A percentile compares a stretch with the other conserved stretches of the same genome.
Evolutionary conservation across 1,284 basidiomycete genomes (phyloP).

Genomic region (Pyrrhoderma noxium): DNA sequence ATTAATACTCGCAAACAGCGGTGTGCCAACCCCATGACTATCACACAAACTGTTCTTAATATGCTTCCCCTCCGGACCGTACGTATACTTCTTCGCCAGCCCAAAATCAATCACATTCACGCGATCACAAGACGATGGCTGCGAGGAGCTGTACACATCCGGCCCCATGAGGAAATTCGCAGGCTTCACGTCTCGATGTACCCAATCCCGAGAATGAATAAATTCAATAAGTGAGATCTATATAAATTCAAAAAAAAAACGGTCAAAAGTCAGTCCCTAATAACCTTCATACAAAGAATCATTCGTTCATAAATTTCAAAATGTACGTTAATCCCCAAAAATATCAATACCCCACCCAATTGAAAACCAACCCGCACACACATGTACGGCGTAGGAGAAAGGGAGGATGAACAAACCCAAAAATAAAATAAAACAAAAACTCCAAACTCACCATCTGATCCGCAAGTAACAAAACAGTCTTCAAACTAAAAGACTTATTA

Average conservation of each 20-base stretch:
- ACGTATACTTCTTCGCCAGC: slow-evolving; percentile 91
- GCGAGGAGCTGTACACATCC: slow-evolving; percentile 33
- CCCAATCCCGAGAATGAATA: slow-evolving; percentile 63
- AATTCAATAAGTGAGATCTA: slow-evolving; percentile 71
- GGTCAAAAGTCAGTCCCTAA: slow-evolving; percentile 1
- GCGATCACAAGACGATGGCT: slow-evolving; percentile 30
- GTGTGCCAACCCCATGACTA: slow-evolving; percentile 86
- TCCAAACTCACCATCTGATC: slow-evolving; percentile 74
- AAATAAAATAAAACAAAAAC: not conserved
- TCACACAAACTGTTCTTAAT: slow-evolving; percentile 49
- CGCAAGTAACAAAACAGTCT: slow-evolving; percentile 86
- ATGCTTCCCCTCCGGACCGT: slow-evolving; percentile 79
- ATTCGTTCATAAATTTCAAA: too few species aligned
- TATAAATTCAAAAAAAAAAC: slow-evolving; percentile 13
- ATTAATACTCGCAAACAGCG: slow-evolving; percentile 91
- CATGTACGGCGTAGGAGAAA: too few species aligned
- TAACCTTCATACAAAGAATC: too few species aligned
- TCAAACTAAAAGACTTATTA: slow-evolving; percentile 86
- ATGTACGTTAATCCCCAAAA: too few species aligned
- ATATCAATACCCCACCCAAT: too few species aligned
- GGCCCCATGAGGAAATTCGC: slow-evolving; percentile 88
- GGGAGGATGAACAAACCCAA: too few species aligned
- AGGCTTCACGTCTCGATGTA: slow-evolving; percentile 96
- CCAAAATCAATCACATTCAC: slow-evolving; percentile 97
- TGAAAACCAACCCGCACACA: too few species aligned